Evolutionary conservation across 768 basidiomycete genomes (phyloP).

Genomic region (Suillus occidentalis): DNA sequence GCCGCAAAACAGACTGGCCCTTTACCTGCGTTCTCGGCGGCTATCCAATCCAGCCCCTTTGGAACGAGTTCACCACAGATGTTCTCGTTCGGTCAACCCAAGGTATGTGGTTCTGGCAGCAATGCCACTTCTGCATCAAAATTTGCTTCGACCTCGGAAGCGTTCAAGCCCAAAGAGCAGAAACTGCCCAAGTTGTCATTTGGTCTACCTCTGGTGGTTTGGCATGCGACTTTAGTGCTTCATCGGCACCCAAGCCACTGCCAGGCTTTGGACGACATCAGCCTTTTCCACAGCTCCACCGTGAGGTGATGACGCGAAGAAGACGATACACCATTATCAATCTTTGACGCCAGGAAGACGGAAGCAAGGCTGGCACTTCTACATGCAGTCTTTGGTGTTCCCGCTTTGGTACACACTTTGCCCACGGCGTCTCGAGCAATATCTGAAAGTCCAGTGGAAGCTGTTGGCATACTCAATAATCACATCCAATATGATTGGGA

Average conservation of each 20-base stretch:
- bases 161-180: slow-evolving; percentile 16
- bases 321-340: slow-evolving; percentile 31
- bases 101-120: not conserved
- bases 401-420: too few species aligned
- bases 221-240: slow-evolving; percentile 6
- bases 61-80: too few species aligned
- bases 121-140: not conserved
- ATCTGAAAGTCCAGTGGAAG: too few species aligned
- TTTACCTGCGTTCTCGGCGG: slow-evolving; percentile 21
- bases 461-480: too few species aligned
- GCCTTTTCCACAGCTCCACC: slow-evolving; percentile 21
- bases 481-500: too few species aligned
- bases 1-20: slow-evolving; percentile 12
- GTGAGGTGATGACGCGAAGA: slow-evolving; percentile 22
- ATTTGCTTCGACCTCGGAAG: slow-evolving; percentile 9
- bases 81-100: too few species aligned
- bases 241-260: slow-evolving; percentile 16
- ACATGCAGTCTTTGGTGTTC: slow-evolving; percentile 16
- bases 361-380: slow-evolving; percentile 11
- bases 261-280: slow-evolving; percentile 20
- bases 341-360: slow-evolving; percentile 30
- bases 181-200: slow-evolving; percentile 25
- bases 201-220: slow-evolving; percentile 15
- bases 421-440: too few species aligned
- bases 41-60: slow-evolving; percentile 8